Conservation (phyloP, 73 alveolate species). For the Paramecium biaurelia region DNA sequence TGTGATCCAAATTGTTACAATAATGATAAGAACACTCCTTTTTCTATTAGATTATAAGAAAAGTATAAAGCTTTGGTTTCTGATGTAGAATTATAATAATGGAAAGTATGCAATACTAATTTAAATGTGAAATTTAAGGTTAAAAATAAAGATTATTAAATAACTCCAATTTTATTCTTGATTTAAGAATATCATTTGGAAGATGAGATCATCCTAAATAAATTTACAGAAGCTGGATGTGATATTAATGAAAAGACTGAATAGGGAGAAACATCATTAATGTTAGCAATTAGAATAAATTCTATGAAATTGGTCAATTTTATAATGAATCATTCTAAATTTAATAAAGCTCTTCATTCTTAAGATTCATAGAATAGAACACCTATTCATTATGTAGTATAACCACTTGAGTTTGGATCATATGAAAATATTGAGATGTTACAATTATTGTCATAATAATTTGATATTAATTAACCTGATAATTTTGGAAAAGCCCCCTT, state of each 20-base stretch:
- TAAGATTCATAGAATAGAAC: slow-evolving; percentile 77
- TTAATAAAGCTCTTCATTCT: slow-evolving; percentile 57
- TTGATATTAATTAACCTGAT: slow-evolving; percentile 64
- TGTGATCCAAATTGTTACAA: slow-evolving; percentile 42
- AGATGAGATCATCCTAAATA: not conserved
- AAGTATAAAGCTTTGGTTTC: not conserved
- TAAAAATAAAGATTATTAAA: not conserved
- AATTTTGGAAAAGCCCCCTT: slow-evolving; percentile 82
- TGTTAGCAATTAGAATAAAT: slow-evolving; percentile 78
- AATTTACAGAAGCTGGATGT: slow-evolving; percentile 38
- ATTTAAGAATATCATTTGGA: not conserved
- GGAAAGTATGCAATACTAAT: not conserved
- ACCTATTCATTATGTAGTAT: slow-evolving; percentile 78
- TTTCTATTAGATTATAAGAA: slow-evolving; percentile 42
- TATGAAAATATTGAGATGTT: slow-evolving; percentile 89
- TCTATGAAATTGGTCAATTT: slow-evolving; percentile 69
- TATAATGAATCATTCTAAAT: slow-evolving; percentile 54
- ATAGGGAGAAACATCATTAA: slow-evolving; percentile 79
- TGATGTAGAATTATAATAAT: not conserved
- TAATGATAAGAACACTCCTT: slow-evolving; percentile 44
- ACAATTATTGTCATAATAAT: not conserved
- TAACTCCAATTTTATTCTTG: not conserved
- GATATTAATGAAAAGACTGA: slow-evolving; percentile 67
- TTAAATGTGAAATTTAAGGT: not conserved
- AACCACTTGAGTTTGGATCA: slow-evolving; percentile 87